Evolutionary conservation across 176 grass and related monocot species (phyloP).

Genomic region (Tillandsia fasciculata): DNA sequence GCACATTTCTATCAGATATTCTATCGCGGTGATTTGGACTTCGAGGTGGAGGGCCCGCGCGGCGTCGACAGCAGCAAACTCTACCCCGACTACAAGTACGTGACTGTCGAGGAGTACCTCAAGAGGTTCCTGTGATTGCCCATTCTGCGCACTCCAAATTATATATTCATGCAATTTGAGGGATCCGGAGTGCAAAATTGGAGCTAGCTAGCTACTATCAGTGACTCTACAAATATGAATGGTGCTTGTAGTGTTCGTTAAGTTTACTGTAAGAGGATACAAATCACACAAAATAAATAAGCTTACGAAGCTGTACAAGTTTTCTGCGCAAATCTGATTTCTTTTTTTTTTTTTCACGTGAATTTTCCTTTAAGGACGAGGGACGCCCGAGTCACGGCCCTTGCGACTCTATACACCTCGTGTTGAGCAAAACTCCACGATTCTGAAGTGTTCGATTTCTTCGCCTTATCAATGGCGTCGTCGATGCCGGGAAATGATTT

Average conservation of each 20-base stretch:
- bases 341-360: conserved; percentile 27
- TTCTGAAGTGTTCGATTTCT: conserved; percentile 40
- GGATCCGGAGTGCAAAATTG: no score
- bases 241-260: background rate
- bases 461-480: conserved; percentile 47
- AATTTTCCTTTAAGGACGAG: conserved; percentile 50
- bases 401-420: conserved; percentile 63
- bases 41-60: conserved; percentile 21
- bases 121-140: conserved; percentile 25
- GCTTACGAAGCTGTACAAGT: background rate
- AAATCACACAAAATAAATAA: background rate
- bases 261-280: background rate
- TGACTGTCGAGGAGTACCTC: conserved; percentile 27
- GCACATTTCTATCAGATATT: conserved; percentile 55
- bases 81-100: conserved; percentile 46
- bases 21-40: conserved; percentile 47
- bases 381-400: conserved; percentile 58
- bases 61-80: conserved; percentile 34
- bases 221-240: no score
- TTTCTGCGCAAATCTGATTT: background rate
- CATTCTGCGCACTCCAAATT: background rate
- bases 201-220: no score
- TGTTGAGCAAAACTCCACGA: conserved; percentile 66
- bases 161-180: no score
- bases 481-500: conserved; percentile 47